Conservation (phyloP, 1,139 yeast species). For the Arxiozyma bovina region DNA sequence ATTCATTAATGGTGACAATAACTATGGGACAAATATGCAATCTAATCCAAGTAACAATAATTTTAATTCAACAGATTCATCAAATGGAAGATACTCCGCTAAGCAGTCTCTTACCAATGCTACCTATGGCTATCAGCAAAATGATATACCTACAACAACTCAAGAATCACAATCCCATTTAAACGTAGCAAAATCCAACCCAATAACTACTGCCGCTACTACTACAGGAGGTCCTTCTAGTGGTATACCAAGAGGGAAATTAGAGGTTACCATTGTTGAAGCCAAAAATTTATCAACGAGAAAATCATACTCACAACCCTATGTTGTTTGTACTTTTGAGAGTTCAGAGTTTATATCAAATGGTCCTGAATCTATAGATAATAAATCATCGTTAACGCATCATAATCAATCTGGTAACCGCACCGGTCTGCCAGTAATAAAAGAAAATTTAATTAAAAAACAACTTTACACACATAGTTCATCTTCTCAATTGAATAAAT, state of each 20-base stretch:
- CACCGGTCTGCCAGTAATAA: conserved; percentile 18
- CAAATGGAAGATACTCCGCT: conserved; percentile 6
- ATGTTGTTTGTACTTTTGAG: conserved; percentile 89
- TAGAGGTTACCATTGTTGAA: conserved; percentile 70
- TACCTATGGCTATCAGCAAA: conserved; percentile 6
- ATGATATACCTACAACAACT: neutral
- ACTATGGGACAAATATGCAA: conserved; percentile 11
- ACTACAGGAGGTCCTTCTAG: conserved; percentile 12
- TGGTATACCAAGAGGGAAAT: conserved; percentile 64
- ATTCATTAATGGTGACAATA: neutral
- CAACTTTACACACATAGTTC: conserved; percentile 59
- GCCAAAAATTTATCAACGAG: conserved; percentile 59
- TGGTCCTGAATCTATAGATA: conserved; percentile 61
- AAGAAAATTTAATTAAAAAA: conserved; percentile 27
- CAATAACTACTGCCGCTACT: conserved; percentile 1
- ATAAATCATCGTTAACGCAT: conserved; percentile 18
- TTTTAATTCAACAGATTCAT: neutral
- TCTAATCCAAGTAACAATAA: conserved; percentile 9
- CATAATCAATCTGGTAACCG: conserved; percentile 12
- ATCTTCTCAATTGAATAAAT: conserved; percentile 48
- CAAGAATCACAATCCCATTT: neutral
- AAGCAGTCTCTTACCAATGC: conserved; percentile 9
- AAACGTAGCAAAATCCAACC: neutral
- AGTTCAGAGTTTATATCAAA: conserved; percentile 83
- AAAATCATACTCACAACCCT: conserved; percentile 57